Evolutionary conservation across 169 alveolate genomes (phyloP).

Genomic region (Babesia bigemina): DNA sequence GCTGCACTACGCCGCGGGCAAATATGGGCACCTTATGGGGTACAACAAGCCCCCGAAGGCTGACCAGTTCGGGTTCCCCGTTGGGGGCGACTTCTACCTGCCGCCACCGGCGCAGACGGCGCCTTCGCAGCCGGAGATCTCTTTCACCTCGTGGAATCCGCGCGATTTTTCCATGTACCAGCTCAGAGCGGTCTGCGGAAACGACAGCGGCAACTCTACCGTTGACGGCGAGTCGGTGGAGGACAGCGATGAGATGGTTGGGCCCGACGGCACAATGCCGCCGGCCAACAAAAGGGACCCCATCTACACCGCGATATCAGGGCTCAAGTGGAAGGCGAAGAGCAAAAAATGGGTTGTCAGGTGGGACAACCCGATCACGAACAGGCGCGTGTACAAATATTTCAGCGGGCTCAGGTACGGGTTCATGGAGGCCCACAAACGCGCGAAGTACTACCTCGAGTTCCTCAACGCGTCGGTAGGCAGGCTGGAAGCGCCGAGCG

Average conservation of each 20-base stretch:
- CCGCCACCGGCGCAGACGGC: slow-evolving; percentile 15
- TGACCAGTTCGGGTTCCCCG: background rate
- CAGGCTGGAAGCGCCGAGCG: slow-evolving; percentile 43
- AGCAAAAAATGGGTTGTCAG: slow-evolving; percentile 72
- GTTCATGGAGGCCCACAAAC: slow-evolving; percentile 69
- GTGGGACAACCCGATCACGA: slow-evolving; percentile 72
- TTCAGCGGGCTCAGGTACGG: slow-evolving; percentile 69
- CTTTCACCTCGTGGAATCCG: slow-evolving; percentile 18
- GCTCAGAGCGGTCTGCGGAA: background rate
- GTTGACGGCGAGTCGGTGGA: slow-evolving; percentile 52
- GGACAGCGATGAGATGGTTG: slow-evolving; percentile 27
- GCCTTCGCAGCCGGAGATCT: slow-evolving; percentile 6
- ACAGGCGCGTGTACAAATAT: slow-evolving; percentile 69
- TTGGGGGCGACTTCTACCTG: slow-evolving; percentile 27
- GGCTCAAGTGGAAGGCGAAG: slow-evolving; percentile 70
- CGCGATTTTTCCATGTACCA: slow-evolving; percentile 17
- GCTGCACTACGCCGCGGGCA: slow-evolving; percentile 13
- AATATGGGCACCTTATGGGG: slow-evolving; percentile 13
- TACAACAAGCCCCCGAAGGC: slow-evolving; percentile 20
- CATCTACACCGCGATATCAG: slow-evolving; percentile 66
- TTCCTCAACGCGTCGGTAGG: slow-evolving; percentile 71
- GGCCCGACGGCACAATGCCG: slow-evolving; percentile 66
- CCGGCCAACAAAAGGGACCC: slow-evolving; percentile 71
- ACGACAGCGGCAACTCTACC: slow-evolving; percentile 46
- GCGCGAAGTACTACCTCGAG: slow-evolving; percentile 67